Evolutionary conservation across 2,329 filamentous ascomycete species (phyloP).

Genomic region (Arthrobotrys sphaeroides): DNA sequence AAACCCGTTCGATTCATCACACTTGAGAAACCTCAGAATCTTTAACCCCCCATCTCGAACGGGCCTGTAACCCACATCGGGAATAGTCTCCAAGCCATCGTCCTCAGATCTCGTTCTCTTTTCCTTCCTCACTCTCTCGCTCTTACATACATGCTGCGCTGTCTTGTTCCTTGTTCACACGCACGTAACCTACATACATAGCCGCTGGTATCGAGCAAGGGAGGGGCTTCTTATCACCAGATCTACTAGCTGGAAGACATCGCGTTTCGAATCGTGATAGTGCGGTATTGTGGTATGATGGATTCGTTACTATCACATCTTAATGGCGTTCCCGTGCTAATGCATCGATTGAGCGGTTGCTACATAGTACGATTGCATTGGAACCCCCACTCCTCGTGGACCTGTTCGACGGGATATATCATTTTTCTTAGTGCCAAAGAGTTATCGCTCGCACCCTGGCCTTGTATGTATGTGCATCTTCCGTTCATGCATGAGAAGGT

Average conservation of each 20-base stretch:
- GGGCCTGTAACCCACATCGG: constrained; percentile 6
- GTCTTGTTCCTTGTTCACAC: constrained; percentile 12
- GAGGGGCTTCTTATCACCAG: constrained; percentile 5
- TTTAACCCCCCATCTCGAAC: constrained; percentile 20
- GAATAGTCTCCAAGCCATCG: constrained; percentile 8
- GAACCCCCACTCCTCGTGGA: background rate
- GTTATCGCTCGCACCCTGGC: background rate
- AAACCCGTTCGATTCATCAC: no score
- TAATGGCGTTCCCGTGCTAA: background rate
- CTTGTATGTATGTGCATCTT: constrained; percentile 21
- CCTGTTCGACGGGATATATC: background rate
- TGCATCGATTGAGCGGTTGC: no score
- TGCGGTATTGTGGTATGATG: background rate
- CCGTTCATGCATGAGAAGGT: constrained; percentile 39
- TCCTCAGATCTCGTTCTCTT: constrained; percentile 20
- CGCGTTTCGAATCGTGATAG: background rate
- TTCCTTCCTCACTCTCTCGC: no score
- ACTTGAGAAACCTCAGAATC: background rate
- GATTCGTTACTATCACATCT: background rate
- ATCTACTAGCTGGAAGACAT: background rate
- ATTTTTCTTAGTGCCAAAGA: background rate
- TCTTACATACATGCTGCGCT: no score
- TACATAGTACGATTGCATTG: no score
- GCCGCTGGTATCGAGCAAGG: constrained; percentile 7
- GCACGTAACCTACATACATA: constrained; percentile 15